These are phyloP conservation scores for Suhomyces ambrosiae DNA, from an alignment of 1,139 yeast genomes.

Conservation along the genomic window DNA sequence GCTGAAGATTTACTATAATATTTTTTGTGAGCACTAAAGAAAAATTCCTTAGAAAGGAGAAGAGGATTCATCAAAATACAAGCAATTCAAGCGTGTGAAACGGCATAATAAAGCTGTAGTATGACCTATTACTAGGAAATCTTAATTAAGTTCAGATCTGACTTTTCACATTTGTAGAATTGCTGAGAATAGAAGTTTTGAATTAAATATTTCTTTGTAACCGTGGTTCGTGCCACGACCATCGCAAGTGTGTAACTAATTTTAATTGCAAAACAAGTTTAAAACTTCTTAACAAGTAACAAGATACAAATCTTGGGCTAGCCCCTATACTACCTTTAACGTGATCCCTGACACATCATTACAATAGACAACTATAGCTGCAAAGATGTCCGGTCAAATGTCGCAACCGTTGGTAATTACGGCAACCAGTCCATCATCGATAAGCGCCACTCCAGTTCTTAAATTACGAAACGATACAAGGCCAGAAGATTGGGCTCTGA, in stretches of 20 bases:
- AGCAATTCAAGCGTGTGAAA: no score
- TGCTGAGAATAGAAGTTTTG: no score
- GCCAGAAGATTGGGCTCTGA: constrained; percentile 3
- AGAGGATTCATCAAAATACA: no score
- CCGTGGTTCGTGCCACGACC: neutral
- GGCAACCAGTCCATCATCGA: neutral
- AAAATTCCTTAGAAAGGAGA: no score
- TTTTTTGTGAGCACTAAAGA: neutral
- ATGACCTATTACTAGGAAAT: no score
- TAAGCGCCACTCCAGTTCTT: neutral
- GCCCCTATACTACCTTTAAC: neutral
- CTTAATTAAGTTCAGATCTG: no score
- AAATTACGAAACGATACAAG: constrained; percentile 1
- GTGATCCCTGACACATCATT: no score
- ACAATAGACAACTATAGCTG: neutral
- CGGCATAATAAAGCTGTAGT: no score
- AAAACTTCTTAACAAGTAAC: no score
- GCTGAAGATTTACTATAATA: neutral
- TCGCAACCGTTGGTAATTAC: neutral
- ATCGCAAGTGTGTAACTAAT: neutral
- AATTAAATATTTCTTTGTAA: no score
- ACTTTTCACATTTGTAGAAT: no score
- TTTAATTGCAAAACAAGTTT: neutral
- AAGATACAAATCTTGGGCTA: no score
- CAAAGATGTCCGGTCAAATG: neutral